phyloP scores from a whole-genome alignment of 1,284 basidiomycete species.

The Moniliella sp. region DNA sequence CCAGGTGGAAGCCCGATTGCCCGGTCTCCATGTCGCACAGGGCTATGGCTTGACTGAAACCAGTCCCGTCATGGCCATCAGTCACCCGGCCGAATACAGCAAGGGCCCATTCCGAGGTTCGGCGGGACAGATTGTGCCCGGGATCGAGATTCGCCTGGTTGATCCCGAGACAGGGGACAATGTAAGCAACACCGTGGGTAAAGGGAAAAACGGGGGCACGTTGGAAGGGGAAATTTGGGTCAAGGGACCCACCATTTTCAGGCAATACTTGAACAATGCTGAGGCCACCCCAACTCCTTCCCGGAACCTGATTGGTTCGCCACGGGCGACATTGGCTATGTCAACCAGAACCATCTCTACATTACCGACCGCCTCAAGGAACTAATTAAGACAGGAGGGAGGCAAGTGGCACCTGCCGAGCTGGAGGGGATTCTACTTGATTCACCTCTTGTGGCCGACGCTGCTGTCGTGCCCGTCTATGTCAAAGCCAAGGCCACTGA shows the following conservation, averaged over 20 bases:
- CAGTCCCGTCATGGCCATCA: too few relatives aligned
- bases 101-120: too few relatives aligned
- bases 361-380: conserved; percentile 19
- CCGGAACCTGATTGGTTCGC: conserved; percentile 14
- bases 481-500: conserved; percentile 64
- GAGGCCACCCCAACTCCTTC: conserved; percentile 20
- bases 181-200: too few relatives aligned
- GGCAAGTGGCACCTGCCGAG: conserved; percentile 36
- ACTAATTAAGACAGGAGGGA: conserved; percentile 11
- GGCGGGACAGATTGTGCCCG: too few relatives aligned
- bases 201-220: conserved; percentile 27
- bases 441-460: conserved; percentile 48
- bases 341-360: conserved; percentile 10
- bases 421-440: conserved; percentile 52
- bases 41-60: too few relatives aligned
- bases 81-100: too few relatives aligned
- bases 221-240: conserved; percentile 38
- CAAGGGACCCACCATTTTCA: conserved; percentile 38
- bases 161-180: too few relatives aligned
- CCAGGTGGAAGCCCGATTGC: conserved; percentile 11
- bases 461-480: conserved; percentile 51
- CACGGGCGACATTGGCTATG: conserved; percentile 16
- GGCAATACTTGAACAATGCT: conserved; percentile 35
- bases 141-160: too few relatives aligned
- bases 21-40: conserved; percentile 15